Base-by-base conservation (phyloP, 2,329 filamentous ascomycete species). In the Trichoderma gracile region DNA sequence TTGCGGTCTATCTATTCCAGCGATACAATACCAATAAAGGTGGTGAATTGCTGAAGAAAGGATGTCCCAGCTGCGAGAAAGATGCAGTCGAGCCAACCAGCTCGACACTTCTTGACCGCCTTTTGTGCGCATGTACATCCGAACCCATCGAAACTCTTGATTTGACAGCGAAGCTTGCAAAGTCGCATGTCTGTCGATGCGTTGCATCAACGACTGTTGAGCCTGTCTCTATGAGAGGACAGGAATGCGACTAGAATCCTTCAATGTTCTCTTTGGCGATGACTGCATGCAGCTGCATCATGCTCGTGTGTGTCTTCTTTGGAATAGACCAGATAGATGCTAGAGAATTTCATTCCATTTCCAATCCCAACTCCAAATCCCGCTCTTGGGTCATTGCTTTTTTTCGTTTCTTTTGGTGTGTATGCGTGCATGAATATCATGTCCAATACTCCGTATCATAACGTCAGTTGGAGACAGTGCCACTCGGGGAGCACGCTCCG, bases 401-500 rank as follows among this genome's bases (percentile, higher is more conserved):
- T 46, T 3, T 57, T 33, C n/a, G 14, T 57, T 33, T 10, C 33
- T 53, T 53, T 3, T 38, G 8, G 19, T 53, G 30, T 19, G 30
- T 19, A 38, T 53, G 40, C n/a, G 40, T 43, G 40, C 21, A 25
- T 23, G 8, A 45, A 33, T 42, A 40, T 59, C 46, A 25, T 49
- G 17, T 30, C 46, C 55, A 17, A 47, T 38, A 58, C 27, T 47
- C 43, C 43, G 15, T 38, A 12, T 38, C 50, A 10, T 55, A 54
- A 55, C 6, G 19, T 23, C 14, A 30, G 49, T 25, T 59, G 33
- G 56, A 59, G 56, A 59, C 56, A 38, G 33, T 59, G 56, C 56
- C 21, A 27, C 45, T 59, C 45, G 33, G 17, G 46, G 49, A 42
- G 56, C 56, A 59, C 56, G 56, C 56, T 59, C 56, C 56, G 56